A percentile compares a stretch with the other conserved stretches of the same genome.
phyloP scores from a whole-genome alignment of 2,329 filamentous ascomycete species.

The Triangularia verruculosa region DNA sequence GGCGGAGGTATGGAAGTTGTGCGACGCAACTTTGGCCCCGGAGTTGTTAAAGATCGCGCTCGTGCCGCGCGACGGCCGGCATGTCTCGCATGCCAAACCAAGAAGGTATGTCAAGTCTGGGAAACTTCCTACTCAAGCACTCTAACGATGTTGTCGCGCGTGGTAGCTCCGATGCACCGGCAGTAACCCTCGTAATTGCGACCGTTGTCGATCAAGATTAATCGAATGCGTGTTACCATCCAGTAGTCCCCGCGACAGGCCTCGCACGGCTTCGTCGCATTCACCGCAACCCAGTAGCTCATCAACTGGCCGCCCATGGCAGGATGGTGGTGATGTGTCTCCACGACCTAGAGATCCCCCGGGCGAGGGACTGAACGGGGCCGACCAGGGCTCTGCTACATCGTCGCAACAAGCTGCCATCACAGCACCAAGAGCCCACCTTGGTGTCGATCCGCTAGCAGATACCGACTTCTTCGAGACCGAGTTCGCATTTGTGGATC shows the following conservation, averaged over 20 bases:
- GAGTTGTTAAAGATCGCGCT: background rate
- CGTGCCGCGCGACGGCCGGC: slow-evolving; percentile 6
- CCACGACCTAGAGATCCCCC: background rate
- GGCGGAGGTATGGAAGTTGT: slow-evolving; percentile 15
- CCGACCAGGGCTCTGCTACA: background rate
- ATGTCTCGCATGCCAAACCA: slow-evolving; percentile 12
- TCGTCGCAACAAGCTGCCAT: background rate
- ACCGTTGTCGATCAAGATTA: slow-evolving; percentile 11
- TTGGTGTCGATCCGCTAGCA: background rate
- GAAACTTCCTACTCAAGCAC: background rate
- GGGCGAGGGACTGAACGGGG: background rate
- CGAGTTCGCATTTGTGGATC: slow-evolving; percentile 2
- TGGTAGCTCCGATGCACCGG: slow-evolving; percentile 16
- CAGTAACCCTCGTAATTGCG: slow-evolving; percentile 8
- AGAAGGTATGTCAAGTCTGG: slow-evolving; percentile 1
- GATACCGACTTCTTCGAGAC: slow-evolving; percentile 7
- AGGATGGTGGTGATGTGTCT: background rate
- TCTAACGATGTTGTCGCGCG: background rate
- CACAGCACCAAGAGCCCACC: background rate
- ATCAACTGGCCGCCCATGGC: slow-evolving; percentile 1
- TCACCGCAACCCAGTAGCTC: slow-evolving; percentile 2
- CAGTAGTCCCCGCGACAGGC: background rate
- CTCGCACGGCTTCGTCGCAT: background rate
- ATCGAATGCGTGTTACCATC: slow-evolving; percentile 11
- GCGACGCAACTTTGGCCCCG: slow-evolving; percentile 11